These are phyloP conservation scores for Cladophialophora exuberans DNA, from an alignment of 2,329 filamentous ascomycete genomes.

Conservation along the genomic window DNA sequence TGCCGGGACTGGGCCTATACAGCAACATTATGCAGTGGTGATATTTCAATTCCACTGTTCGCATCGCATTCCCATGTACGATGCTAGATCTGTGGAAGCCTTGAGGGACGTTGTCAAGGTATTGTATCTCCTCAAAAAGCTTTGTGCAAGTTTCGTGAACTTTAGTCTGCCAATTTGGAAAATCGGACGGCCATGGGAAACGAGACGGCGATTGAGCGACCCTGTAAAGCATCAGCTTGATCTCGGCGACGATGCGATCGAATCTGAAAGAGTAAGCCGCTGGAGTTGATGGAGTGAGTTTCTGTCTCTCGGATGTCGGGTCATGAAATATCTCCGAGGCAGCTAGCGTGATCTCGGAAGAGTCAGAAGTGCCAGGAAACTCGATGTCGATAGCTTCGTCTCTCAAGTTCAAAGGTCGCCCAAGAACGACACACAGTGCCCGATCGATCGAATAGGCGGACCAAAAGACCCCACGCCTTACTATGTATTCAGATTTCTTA, in stretches of 20 bases:
- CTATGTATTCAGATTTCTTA: background rate
- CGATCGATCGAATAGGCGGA: conserved; percentile 2
- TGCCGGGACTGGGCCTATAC: background rate
- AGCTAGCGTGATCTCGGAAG: no score
- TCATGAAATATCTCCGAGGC: no score
- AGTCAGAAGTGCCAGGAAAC: background rate
- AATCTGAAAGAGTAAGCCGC: conserved; percentile 1
- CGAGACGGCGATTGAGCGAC: conserved; percentile 1
- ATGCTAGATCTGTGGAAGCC: background rate
- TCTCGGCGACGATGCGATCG: conserved; percentile 2
- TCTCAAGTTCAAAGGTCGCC: background rate
- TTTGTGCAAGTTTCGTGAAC: background rate
- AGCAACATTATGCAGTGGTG: background rate
- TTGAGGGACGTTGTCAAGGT: background rate
- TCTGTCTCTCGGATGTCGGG: no score
- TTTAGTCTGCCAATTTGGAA: conserved; percentile 1
- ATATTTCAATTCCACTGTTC: background rate
- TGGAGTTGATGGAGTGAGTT: background rate
- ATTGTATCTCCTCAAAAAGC: background rate
- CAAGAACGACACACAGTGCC: background rate
- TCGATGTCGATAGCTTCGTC: conserved; percentile 2
- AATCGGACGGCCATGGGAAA: conserved; percentile 1
- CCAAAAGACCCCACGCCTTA: background rate
- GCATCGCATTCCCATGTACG: background rate
- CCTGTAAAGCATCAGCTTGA: conserved; percentile 4